Evolutionary conservation across 1,284 basidiomycete species (phyloP).

Genomic region (Melampsora larici-populina): DNA sequence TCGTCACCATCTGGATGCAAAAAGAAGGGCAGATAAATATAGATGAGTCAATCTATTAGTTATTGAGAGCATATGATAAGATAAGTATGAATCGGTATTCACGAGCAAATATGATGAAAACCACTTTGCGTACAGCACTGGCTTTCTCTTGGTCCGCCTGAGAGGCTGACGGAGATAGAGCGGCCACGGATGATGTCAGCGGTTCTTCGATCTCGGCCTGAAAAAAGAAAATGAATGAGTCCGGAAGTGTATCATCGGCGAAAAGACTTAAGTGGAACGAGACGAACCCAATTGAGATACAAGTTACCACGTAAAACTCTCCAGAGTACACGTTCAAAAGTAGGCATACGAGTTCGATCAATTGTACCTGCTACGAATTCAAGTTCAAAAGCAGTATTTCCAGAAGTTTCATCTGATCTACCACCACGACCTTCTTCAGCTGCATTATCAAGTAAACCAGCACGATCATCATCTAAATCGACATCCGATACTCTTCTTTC

Average conservation of each 20-base stretch:
- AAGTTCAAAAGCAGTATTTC: conserved; percentile 31
- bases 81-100: background rate
- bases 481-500: conserved; percentile 55
- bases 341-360: conserved; percentile 83
- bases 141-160: conserved; percentile 64
- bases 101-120: conserved; percentile 98
- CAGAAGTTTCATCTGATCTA: conserved; percentile 61
- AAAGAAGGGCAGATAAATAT: background rate
- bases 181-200: conserved; percentile 72
- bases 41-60: background rate
- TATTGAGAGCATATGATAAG: background rate
- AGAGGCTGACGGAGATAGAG: conserved; percentile 43
- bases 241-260: background rate
- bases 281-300: conserved; percentile 84
- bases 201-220: conserved; percentile 78
- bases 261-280: background rate
- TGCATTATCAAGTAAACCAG: conserved; percentile 85
- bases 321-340: conserved; percentile 97
- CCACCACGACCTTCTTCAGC: conserved; percentile 60
- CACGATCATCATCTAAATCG: conserved; percentile 85
- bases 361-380: conserved; percentile 93
- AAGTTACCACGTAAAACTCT: conserved; percentile 95
- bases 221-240: conserved; percentile 1
- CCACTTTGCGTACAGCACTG: conserved; percentile 71
- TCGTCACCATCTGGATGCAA: conserved; percentile 66